These are phyloP conservation scores for Carex cristatella DNA, from an alignment of 176 grass and related monocot species.

Conservation along the genomic window DNA sequence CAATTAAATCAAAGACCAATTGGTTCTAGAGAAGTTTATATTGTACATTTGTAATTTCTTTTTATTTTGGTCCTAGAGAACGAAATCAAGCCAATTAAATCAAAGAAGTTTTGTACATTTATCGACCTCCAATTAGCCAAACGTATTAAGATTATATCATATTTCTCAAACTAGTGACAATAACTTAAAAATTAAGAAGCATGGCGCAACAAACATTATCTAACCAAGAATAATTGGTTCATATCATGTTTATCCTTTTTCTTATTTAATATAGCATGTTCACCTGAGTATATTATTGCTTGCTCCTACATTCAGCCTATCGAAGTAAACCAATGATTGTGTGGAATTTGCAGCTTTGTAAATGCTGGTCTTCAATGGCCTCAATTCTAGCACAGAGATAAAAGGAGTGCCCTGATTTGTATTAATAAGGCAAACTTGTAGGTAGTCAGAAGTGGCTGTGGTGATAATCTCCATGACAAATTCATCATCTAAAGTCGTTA, in stretches of 20 bases:
- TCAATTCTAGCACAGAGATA: constrained; percentile 48
- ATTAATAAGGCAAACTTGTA: constrained; percentile 44
- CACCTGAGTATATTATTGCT: constrained; percentile 5
- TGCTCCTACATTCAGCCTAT: neutral
- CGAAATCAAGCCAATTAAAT: neutral
- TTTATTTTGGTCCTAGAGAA: neutral
- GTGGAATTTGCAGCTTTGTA: constrained; percentile 31
- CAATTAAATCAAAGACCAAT: too few relatives aligned
- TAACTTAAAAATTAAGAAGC: neutral
- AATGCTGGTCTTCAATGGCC: constrained; percentile 18
- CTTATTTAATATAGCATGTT: neutral
- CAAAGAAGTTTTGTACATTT: neutral
- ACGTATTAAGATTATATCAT: neutral
- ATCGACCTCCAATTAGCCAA: neutral
- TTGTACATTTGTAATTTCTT: neutral
- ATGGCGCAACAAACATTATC: neutral
- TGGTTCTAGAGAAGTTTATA: too few relatives aligned
- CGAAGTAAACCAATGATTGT: constrained; percentile 11
- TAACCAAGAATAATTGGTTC: constrained; percentile 11
- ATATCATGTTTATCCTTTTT: too few relatives aligned
- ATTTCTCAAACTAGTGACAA: neutral
- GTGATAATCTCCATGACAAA: constrained; percentile 20
- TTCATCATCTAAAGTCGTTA: neutral
- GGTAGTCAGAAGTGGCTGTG: constrained; percentile 33
- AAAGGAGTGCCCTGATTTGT: constrained; percentile 35